Percentiles rank a stretch among this genome's conserved stretches.
Evolutionary conservation across 768 basidiomycete genomes (phyloP).

Genomic region (Tulasnella sp.): DNA sequence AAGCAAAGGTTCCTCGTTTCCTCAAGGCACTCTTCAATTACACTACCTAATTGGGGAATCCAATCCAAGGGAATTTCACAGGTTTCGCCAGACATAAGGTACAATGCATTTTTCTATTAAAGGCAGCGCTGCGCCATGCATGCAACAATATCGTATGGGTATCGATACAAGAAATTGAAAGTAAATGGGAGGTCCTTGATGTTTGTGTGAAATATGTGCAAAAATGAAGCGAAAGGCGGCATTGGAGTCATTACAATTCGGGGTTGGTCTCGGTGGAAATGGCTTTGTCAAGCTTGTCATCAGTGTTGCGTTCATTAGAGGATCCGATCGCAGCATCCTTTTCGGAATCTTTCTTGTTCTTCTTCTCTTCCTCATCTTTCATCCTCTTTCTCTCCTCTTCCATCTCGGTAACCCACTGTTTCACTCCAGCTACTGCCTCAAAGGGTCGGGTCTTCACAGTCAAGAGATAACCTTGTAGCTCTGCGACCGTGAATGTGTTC

Average conservation of each 20-base stretch:
- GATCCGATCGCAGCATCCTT: constrained; percentile 8
- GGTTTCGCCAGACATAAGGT: too few species aligned
- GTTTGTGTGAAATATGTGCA: too few species aligned
- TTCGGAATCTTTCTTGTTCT: constrained; percentile 24
- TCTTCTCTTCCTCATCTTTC: constrained; percentile 21
- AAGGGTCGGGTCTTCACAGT: constrained; percentile 23
- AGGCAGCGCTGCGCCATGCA: too few species aligned
- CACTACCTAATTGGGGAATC: too few species aligned
- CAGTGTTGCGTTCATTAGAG: not conserved
- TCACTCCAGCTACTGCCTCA: constrained; percentile 21
- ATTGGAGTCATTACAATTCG: not conserved
- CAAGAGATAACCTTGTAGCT: constrained; percentile 49
- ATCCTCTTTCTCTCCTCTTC: constrained; percentile 27
- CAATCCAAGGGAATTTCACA: too few species aligned
- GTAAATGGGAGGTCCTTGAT: too few species aligned
- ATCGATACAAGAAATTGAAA: too few species aligned
- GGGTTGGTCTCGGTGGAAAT: not conserved
- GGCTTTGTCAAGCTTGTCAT: not conserved
- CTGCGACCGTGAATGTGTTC: constrained; percentile 42
- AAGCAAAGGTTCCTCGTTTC: too few species aligned
- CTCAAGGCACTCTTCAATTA: too few species aligned
- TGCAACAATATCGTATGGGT: too few species aligned
- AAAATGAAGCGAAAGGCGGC: not conserved
- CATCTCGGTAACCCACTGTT: constrained; percentile 35
- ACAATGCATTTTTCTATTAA: too few species aligned